Conservation (phyloP, 1,284 basidiomycete genomes). For the Schizophyllum commune region DNA sequence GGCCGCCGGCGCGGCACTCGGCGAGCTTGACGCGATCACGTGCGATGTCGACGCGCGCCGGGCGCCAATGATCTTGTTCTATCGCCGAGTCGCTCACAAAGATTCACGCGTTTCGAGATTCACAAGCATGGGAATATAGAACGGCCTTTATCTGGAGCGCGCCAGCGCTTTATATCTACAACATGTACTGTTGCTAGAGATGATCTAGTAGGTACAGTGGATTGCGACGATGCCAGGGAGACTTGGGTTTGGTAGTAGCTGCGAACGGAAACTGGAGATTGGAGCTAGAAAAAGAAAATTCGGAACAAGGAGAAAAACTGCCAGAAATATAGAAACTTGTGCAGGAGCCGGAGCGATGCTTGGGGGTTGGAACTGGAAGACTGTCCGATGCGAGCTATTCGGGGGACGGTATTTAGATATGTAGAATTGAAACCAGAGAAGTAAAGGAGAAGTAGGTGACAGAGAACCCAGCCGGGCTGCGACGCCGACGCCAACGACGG, state of each 20-base stretch:
- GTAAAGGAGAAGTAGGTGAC: neutral
- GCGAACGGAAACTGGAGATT: too few relatives aligned
- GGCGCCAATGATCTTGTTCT: too few relatives aligned
- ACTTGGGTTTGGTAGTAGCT: too few relatives aligned
- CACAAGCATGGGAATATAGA: neutral
- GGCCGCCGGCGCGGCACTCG: too few relatives aligned
- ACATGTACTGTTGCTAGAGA: neutral
- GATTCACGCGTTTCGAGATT: too few relatives aligned
- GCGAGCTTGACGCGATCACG: neutral
- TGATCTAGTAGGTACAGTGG: neutral
- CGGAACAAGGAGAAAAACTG: neutral
- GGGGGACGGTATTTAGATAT: neutral
- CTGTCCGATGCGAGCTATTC: neutral
- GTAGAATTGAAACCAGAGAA: neutral
- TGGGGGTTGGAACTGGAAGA: neutral
- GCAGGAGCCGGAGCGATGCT: neutral
- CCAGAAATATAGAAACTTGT: neutral
- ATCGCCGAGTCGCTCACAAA: too few relatives aligned
- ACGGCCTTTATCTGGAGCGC: neutral
- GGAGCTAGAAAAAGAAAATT: too few relatives aligned
- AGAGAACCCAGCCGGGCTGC: neutral
- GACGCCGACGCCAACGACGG: neutral
- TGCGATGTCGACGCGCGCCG: neutral
- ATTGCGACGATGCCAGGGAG: neutral
- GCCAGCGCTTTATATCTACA: neutral